Conservation (phyloP, 345 rosid species). For the Hibiscus tridactylites region DNA sequence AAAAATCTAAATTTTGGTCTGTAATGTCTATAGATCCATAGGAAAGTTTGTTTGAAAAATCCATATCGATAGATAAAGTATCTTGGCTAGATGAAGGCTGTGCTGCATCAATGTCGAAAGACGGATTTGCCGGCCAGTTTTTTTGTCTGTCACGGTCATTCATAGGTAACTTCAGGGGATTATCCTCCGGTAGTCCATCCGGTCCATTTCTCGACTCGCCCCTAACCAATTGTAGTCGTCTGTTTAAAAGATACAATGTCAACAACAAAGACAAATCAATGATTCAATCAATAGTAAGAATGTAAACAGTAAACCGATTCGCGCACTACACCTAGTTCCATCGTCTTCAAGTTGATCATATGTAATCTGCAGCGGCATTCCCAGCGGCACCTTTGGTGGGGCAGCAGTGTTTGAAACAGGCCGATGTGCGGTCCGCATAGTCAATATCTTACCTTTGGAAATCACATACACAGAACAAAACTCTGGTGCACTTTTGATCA, state of each 20-base stretch:
- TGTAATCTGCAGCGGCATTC: slow-evolving; percentile 17
- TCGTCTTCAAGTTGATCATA: slow-evolving; percentile 30
- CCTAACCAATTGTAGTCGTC: slow-evolving; percentile 27
- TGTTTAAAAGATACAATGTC: background rate
- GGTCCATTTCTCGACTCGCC: slow-evolving; percentile 23
- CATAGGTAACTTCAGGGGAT: slow-evolving; percentile 7
- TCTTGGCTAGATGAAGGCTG: slow-evolving; percentile 17
- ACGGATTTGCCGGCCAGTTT: slow-evolving; percentile 21
- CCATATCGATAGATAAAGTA: slow-evolving; percentile 28
- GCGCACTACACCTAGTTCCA: slow-evolving; percentile 24
- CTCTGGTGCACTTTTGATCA: slow-evolving; percentile 54
- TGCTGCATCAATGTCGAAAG: slow-evolving; percentile 29
- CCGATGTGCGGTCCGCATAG: slow-evolving; percentile 46
- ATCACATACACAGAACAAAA: slow-evolving; percentile 71
- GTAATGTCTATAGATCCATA: slow-evolving; percentile 35
- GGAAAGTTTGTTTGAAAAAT: slow-evolving; percentile 10
- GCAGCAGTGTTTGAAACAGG: slow-evolving; percentile 32
- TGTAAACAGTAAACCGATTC: background rate
- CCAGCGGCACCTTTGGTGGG: slow-evolving; percentile 43
- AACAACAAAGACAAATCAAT: background rate
- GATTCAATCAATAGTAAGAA: background rate
- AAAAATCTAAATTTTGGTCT: slow-evolving; percentile 24
- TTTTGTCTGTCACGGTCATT: slow-evolving; percentile 28
- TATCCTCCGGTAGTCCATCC: slow-evolving; percentile 31
- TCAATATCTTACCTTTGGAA: slow-evolving; percentile 60